A percentile compares a stretch with the other conserved stretches of the same genome.
phyloP scores from a whole-genome alignment of 2,329 filamentous ascomycete genomes.

The Endothia cerciana region DNA sequence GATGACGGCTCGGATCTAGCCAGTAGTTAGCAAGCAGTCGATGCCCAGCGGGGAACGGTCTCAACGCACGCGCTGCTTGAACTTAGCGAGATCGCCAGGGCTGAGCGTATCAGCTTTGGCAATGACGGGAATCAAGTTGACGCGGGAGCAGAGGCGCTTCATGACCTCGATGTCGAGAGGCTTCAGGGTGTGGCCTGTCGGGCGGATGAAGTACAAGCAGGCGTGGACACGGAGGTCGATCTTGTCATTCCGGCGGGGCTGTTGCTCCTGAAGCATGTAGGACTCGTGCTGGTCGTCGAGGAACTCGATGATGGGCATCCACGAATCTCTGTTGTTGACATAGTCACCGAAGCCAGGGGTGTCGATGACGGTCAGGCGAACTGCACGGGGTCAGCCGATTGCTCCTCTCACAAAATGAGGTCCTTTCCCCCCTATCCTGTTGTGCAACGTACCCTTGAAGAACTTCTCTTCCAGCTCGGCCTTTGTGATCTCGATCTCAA shows the following conservation, averaged over 20 bases:
- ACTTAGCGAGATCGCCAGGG: slow-evolving; percentile 85
- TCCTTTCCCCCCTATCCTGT: slow-evolving; percentile 8
- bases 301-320: slow-evolving; percentile 99
- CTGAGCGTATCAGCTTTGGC: slow-evolving; percentile 98
- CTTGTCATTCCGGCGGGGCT: slow-evolving; percentile 96
- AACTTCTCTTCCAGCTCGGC: slow-evolving; percentile 99
- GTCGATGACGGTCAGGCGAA: slow-evolving; percentile 97
- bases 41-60: neutral
- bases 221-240: slow-evolving; percentile 98
- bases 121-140: slow-evolving; percentile 97
- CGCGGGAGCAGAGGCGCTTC: slow-evolving; percentile 97
- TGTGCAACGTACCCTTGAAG: slow-evolving; percentile 83
- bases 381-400: slow-evolving; percentile 51
- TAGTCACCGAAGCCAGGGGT: slow-evolving; percentile 99
- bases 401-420: neutral
- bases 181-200: slow-evolving; percentile 97
- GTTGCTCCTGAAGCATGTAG: slow-evolving; percentile 99
- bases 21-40: slow-evolving; percentile 35
- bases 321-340: slow-evolving; percentile 99
- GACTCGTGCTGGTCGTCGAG: slow-evolving; percentile 99
- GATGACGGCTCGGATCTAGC: slow-evolving; percentile 88
- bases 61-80: slow-evolving; percentile 84
- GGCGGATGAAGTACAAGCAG: slow-evolving; percentile 98
- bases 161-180: slow-evolving; percentile 99
- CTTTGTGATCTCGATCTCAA: slow-evolving; percentile 99